These are phyloP conservation scores for Beauveria medogensis DNA, from an alignment of 2,329 filamentous ascomycete genomes.

Conservation along the genomic window DNA sequence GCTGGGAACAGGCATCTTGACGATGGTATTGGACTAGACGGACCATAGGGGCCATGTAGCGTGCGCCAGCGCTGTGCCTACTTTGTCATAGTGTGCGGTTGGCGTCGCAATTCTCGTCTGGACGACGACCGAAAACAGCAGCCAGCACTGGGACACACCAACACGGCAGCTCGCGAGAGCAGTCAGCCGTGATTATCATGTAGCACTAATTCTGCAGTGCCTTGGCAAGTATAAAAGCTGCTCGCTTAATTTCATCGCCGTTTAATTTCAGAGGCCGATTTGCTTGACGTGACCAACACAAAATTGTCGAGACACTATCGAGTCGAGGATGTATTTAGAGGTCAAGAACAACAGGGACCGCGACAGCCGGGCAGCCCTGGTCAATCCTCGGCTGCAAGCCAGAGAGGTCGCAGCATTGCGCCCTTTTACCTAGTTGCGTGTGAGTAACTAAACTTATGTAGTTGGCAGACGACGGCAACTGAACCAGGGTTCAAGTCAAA, in stretches of 20 bases:
- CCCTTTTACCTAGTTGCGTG: neutral
- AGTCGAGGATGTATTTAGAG: neutral
- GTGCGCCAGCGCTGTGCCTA: slow-evolving; percentile 1
- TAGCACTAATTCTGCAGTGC: neutral
- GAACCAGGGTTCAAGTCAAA: neutral
- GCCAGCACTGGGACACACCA: neutral
- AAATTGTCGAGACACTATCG: neutral
- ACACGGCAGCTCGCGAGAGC: neutral
- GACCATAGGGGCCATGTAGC: neutral
- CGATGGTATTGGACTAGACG: slow-evolving; percentile 1
- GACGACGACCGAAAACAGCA: slow-evolving; percentile 4
- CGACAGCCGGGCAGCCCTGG: slow-evolving; percentile 5
- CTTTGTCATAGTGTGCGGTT: slow-evolving; percentile 5
- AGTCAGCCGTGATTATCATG: neutral
- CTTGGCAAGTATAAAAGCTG: neutral
- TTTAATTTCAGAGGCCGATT: neutral
- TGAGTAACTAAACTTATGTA: too few relatives aligned
- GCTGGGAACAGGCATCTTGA: neutral
- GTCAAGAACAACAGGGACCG: neutral
- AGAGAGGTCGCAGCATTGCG: neutral
- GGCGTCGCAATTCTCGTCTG: slow-evolving; percentile 1
- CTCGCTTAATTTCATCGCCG: too few relatives aligned
- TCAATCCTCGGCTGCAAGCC: neutral
- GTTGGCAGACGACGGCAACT: slow-evolving; percentile 1
- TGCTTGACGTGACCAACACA: neutral